A percentile compares a stretch with the other conserved stretches of the same genome.
phyloP scores from a whole-genome alignment of 2,329 filamentous ascomycete species.

The Stachybotrys echinatus region DNA sequence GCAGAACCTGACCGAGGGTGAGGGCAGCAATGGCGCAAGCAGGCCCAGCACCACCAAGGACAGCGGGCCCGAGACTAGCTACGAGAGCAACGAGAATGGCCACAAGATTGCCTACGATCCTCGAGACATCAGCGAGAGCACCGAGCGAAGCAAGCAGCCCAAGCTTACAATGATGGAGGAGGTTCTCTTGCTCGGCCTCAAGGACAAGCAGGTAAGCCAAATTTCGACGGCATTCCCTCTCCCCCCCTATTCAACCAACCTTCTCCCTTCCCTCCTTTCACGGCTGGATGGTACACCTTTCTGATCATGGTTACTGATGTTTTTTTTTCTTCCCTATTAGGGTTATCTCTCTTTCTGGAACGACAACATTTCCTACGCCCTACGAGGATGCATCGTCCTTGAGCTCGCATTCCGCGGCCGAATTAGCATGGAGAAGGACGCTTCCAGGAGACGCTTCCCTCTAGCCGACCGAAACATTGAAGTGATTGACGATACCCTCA shows the following conservation, averaged over 20 bases:
- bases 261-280: neutral
- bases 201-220: conserved; percentile 87
- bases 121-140: conserved; percentile 93
- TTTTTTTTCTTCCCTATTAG: conserved; percentile 37
- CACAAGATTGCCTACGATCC: conserved; percentile 99
- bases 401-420: conserved; percentile 94
- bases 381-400: conserved; percentile 96
- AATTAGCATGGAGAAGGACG: conserved; percentile 98
- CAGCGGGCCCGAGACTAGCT: conserved; percentile 68
- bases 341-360: conserved; percentile 99
- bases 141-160: conserved; percentile 93
- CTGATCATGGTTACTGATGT: neutral
- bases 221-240: neutral
- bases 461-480: conserved; percentile 92
- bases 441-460: conserved; percentile 84
- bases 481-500: conserved; percentile 93
- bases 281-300: neutral
- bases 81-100: conserved; percentile 88
- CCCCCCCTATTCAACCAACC: too few relatives aligned
- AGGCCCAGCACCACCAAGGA: conserved; percentile 49
- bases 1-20: conserved; percentile 39
- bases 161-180: conserved; percentile 99
- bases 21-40: conserved; percentile 48
- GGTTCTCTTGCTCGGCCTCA: conserved; percentile 87
- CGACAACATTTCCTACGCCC: conserved; percentile 97